Percentiles rank a stretch among this genome's conserved stretches.
Evolutionary conservation across 2,329 filamentous ascomycete genomes (phyloP).

Genomic region (Grosmannia serpens): DNA sequence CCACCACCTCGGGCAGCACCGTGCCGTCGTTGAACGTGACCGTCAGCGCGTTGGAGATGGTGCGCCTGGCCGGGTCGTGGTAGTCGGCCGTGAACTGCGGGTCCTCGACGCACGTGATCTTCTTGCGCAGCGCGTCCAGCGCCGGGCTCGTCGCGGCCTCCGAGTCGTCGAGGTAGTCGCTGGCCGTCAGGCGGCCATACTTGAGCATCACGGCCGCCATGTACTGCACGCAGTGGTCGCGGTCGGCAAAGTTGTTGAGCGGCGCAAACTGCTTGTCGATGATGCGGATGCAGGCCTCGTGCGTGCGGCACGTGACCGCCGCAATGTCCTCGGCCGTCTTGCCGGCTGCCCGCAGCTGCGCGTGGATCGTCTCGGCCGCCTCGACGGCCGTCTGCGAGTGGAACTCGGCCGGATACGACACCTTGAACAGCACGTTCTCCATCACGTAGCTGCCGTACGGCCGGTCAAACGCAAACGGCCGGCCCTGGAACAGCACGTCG

Average conservation of each 20-base stretch:
- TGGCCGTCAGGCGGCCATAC: constrained; percentile 86
- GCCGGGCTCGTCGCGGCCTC: constrained; percentile 85
- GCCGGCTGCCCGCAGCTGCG: constrained; percentile 69
- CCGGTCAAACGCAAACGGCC: constrained; percentile 92
- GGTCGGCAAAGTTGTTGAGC: constrained; percentile 99
- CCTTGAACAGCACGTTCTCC: constrained; percentile 99
- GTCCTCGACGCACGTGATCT: constrained; percentile 95
- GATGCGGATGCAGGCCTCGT: constrained; percentile 97
- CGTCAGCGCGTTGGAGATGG: constrained; percentile 93
- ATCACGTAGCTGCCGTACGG: constrained; percentile 97
- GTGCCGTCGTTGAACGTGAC: constrained; percentile 93
- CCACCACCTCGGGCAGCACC: constrained; percentile 75
- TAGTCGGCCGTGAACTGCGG: constrained; percentile 90
- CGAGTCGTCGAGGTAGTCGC: constrained; percentile 83
- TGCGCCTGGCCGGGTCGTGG: constrained; percentile 85
- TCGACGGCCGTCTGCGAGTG: constrained; percentile 98
- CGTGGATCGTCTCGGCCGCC: constrained; percentile 78
- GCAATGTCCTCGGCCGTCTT: constrained; percentile 94
- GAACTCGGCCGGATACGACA: constrained; percentile 77
- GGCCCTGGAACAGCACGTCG: constrained; percentile 92
- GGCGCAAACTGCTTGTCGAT: constrained; percentile 88
- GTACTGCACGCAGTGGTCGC: constrained; percentile 99
- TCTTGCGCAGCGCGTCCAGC: constrained; percentile 82
- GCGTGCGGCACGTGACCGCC: constrained; percentile 83
- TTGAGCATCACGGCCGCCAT: constrained; percentile 96